Evolutionary conservation across 306 rosid genomes (phyloP), one percentile per base, ranked within the genome.

Genomic region (Vigna reflexopilosa): DNA sequence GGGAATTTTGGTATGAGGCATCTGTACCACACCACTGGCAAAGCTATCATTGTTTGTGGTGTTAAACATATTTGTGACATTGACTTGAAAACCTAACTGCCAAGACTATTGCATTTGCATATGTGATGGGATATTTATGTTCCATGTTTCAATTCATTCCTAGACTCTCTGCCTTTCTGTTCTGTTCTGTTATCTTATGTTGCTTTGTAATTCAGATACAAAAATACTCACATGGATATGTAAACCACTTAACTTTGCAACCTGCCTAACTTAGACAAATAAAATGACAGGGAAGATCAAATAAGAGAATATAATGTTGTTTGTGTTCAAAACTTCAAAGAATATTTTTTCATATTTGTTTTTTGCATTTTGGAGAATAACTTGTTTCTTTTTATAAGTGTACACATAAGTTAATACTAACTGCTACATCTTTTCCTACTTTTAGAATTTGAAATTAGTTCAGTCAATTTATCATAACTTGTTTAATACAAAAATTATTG

Each of bases 51-150:
- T 68, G 45, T 62, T 30, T 9, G 5, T 15, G 55, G 64, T 0
- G 70, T 62, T 76, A 69, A 73, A 71, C 17, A 74, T 2, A 69
- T 20, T 54, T 63, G 75, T 30, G 45, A 71, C 91, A 85, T 90
- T 90, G 93, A 88, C 93, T 90, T 87, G 80, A 73, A 87, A 80
- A 78, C 84, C 88, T 55, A 77, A 76, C 83, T 30, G 65, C 30
- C n/a, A 67, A 62, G 77, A 76, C 84, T 82, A 72, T 59, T 70
- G 83, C 73, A 71, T 42, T 11, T 73, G 50, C 70, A 65, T 65
- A 65, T 49, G 32, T 77, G 85, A 86, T 83, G 85, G 88, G 87
- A 30, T 30, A 30, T 30, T 30, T 30, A 30, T 30, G 34, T 30
- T 30, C 34, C 83, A 69, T 69, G 75, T 85, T 67, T 79, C 84